phyloP scores from a whole-genome alignment of 1,284 basidiomycete species.

The Boletus hoseneyae region DNA sequence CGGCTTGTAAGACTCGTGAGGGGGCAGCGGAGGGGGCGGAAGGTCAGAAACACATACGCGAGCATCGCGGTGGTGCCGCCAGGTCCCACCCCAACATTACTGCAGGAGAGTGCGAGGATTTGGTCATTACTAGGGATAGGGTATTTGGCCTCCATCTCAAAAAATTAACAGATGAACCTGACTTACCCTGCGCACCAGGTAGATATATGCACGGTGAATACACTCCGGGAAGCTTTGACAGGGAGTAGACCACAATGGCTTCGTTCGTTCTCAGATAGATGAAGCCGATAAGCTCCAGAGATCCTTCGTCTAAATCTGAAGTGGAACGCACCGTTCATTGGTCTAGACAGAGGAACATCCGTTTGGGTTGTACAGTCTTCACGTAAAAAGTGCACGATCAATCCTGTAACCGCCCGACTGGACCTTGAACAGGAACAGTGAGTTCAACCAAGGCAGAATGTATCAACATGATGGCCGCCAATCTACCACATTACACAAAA shows the following conservation, averaged over 20 bases:
- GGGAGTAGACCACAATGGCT: conserved; percentile 12
- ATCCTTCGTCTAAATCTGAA: conserved; percentile 21
- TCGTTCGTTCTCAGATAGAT: conserved; percentile 22
- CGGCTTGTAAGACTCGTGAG: conserved; percentile 40
- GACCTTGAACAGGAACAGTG: conserved; percentile 15
- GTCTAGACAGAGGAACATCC: conserved; percentile 16
- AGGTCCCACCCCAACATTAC: conserved; percentile 69
- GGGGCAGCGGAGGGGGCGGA: conserved; percentile 9
- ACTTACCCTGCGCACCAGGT: conserved; percentile 19
- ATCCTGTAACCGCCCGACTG: conserved; percentile 11
- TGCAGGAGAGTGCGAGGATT: conserved; percentile 54
- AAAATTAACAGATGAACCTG: conserved; percentile 13
- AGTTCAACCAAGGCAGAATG: conserved; percentile 26
- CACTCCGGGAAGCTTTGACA: conserved; percentile 16
- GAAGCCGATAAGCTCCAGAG: conserved; percentile 26
- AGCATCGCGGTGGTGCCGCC: conserved; percentile 75
- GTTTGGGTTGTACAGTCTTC: conserved; percentile 12
- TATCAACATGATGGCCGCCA: conserved; percentile 19
- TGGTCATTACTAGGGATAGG: conserved; percentile 40
- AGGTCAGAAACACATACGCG: conserved; percentile 48
- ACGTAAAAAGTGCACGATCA: conserved; percentile 25
- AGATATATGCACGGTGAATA: conserved; percentile 27
- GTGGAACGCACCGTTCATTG: conserved; percentile 10
- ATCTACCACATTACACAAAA: conserved; percentile 20
- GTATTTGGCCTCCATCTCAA: conserved; percentile 32